Evolutionary conservation across 2,329 filamentous ascomycete genomes (phyloP).

Genomic region (Didymella pomorum): DNA sequence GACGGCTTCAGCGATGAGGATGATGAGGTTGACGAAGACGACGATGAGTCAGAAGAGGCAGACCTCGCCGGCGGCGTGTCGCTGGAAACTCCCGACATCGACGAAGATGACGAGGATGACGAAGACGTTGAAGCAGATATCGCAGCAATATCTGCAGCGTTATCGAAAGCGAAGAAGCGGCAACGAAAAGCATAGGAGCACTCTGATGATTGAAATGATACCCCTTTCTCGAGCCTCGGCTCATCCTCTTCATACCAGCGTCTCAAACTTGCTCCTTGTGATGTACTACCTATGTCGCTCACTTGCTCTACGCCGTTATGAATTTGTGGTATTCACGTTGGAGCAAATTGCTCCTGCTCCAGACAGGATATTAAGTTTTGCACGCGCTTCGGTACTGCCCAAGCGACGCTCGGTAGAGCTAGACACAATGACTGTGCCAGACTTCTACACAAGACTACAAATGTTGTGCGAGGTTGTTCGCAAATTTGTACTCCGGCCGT

Average conservation of each 20-base stretch:
- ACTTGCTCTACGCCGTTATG: too few relatives aligned
- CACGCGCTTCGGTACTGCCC: neutral
- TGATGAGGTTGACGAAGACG: constrained; percentile 31
- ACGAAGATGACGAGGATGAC: constrained; percentile 39
- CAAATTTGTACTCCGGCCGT: constrained; percentile 17
- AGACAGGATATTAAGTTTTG: neutral
- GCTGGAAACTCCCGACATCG: constrained; percentile 23
- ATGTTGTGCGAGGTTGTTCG: constrained; percentile 22
- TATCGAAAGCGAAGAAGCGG: constrained; percentile 46
- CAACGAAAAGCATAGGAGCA: constrained; percentile 33
- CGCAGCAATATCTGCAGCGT: constrained; percentile 45
- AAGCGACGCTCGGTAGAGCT: neutral
- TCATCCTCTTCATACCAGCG: constrained; percentile 1
- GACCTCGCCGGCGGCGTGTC: constrained; percentile 27
- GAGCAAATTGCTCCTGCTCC: neutral
- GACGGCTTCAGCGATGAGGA: constrained; percentile 44
- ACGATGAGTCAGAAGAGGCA: constrained; percentile 30
- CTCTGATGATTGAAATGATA: constrained; percentile 41
- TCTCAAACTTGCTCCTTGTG: neutral
- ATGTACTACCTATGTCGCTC: neutral
- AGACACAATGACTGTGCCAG: neutral
- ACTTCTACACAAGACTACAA: neutral
- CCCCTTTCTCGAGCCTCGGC: constrained; percentile 25
- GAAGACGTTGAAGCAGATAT: constrained; percentile 45
- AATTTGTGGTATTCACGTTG: neutral